These are phyloP conservation scores for Vitis hybrid DNA, from an alignment of 177 flowering plant genomes.

Conservation along the genomic window DNA sequence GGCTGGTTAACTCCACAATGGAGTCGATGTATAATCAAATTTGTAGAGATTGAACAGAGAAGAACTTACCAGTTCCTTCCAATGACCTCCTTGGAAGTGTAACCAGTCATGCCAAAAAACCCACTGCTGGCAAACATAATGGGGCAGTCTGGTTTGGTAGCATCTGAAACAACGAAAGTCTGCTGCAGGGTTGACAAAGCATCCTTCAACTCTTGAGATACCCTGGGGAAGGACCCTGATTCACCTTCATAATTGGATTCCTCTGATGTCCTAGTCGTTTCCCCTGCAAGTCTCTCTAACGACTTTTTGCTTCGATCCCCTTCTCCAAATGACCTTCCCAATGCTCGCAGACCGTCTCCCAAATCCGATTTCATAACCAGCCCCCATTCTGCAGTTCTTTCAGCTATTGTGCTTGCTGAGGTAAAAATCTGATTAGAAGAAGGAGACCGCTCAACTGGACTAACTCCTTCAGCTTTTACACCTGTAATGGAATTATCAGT, in stretches of 20 bases:
- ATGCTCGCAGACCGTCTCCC: slow-evolving; percentile 12
- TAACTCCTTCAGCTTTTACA: slow-evolving; percentile 2
- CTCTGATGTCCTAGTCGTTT: slow-evolving; percentile 49
- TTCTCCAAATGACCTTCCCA: slow-evolving; percentile 18
- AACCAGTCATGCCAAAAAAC: slow-evolving; percentile 87
- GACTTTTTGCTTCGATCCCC: slow-evolving; percentile 28
- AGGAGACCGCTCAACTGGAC: neutral
- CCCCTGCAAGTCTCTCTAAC: slow-evolving; percentile 19
- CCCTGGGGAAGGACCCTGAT: slow-evolving; percentile 50
- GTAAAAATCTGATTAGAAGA: slow-evolving; percentile 21
- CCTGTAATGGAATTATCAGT: neutral
- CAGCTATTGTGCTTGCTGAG: slow-evolving; percentile 43
- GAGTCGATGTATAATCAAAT: neutral
- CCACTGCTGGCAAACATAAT: slow-evolving; percentile 95
- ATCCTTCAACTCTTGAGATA: slow-evolving; percentile 79
- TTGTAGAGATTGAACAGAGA: neutral
- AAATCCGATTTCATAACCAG: slow-evolving; percentile 38
- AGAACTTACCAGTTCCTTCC: slow-evolving; percentile 80
- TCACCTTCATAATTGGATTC: slow-evolving; percentile 33
- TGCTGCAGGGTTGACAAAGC: slow-evolving; percentile 80
- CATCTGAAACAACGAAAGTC: slow-evolving; percentile 95
- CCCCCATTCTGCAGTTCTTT: slow-evolving; percentile 81
- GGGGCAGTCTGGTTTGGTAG: slow-evolving; percentile 83
- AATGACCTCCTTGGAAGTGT: slow-evolving; percentile 72
- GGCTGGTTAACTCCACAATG: too few species aligned